Percentiles rank a stretch among this genome's conserved stretches.
phyloP scores from a whole-genome alignment of 2,329 filamentous ascomycete species.

The Colletotrichum sp. region DNA sequence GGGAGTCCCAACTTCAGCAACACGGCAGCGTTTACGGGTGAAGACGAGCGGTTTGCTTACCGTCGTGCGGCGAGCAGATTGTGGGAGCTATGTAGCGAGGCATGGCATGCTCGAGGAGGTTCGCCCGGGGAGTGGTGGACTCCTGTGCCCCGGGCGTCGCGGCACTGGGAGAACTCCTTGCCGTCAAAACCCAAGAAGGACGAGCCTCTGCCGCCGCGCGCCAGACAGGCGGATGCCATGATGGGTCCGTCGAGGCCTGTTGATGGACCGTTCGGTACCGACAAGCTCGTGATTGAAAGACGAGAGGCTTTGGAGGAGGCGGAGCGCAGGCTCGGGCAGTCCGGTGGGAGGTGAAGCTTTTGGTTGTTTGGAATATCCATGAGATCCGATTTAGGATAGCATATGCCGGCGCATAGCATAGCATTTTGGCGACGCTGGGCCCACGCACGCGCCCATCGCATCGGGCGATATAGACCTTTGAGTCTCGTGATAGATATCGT shows the following conservation, averaged over 20 bases:
- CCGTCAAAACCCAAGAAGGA: constrained; percentile 14
- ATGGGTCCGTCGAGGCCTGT: constrained; percentile 29
- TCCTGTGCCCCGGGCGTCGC: constrained; percentile 65
- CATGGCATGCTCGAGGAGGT: constrained; percentile 71
- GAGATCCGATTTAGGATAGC: not conserved
- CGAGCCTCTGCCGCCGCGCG: not conserved
- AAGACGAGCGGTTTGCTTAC: constrained; percentile 83
- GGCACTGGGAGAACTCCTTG: constrained; percentile 67
- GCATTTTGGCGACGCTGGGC: constrained; percentile 16
- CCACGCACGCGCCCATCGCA: not conserved
- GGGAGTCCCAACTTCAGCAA: constrained; percentile 69
- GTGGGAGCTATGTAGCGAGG: constrained; percentile 79
- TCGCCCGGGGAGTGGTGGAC: constrained; percentile 57
- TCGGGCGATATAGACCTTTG: constrained; percentile 4
- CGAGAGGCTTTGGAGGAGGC: constrained; percentile 38
- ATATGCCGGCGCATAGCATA: constrained; percentile 11
- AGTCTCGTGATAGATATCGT: not conserved
- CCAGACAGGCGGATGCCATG: not conserved
- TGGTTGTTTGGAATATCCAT: not conserved
- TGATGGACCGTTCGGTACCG: constrained; percentile 39
- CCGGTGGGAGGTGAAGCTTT: not conserved
- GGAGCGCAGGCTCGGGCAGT: constrained; percentile 6
- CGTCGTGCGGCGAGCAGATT: constrained; percentile 78
- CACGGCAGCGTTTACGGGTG: constrained; percentile 73
- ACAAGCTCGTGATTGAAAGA: constrained; percentile 33